phyloP scores from a whole-genome alignment of 352 stramenopile genomes.

The Pythium aristosporum region DNA sequence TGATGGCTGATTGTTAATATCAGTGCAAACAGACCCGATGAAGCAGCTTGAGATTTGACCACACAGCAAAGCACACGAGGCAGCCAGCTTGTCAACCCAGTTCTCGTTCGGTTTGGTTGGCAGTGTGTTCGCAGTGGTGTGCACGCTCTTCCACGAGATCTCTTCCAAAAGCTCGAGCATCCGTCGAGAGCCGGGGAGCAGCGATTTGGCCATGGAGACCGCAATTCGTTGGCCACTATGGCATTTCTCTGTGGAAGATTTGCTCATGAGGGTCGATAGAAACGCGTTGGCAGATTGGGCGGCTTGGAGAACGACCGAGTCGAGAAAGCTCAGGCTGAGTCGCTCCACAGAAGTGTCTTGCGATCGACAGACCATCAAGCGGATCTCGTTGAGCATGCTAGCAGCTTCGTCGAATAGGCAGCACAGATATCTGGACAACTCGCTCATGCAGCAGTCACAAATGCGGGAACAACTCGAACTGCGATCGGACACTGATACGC shows the following conservation, averaged over 20 bases:
- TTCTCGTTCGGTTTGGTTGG: constrained; percentile 2
- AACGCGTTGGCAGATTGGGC: neutral
- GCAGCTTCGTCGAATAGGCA: neutral
- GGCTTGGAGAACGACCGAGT: neutral
- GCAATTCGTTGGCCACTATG: neutral
- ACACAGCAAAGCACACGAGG: constrained; percentile 43
- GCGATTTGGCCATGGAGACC: neutral
- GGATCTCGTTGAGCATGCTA: neutral
- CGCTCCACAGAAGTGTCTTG: neutral
- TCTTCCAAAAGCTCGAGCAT: neutral
- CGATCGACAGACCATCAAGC: neutral
- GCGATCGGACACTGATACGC: neutral
- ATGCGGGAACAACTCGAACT: neutral
- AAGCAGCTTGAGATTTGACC: constrained; percentile 33
- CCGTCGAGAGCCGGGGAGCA: neutral
- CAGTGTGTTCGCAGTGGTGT: neutral
- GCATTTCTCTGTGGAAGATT: neutral
- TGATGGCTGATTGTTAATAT: neutral
- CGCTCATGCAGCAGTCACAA: neutral
- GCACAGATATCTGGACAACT: neutral
- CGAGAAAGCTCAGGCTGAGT: neutral
- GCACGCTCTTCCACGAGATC: constrained; percentile 1
- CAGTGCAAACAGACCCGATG: neutral
- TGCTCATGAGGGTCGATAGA: neutral
- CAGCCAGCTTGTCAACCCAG: constrained; percentile 54